A percentile compares a stretch with the other conserved stretches of the same genome.
phyloP scores from a whole-genome alignment of 495 filamentous ascomycete genomes.

The Podospora bellae-mahoneyi region DNA sequence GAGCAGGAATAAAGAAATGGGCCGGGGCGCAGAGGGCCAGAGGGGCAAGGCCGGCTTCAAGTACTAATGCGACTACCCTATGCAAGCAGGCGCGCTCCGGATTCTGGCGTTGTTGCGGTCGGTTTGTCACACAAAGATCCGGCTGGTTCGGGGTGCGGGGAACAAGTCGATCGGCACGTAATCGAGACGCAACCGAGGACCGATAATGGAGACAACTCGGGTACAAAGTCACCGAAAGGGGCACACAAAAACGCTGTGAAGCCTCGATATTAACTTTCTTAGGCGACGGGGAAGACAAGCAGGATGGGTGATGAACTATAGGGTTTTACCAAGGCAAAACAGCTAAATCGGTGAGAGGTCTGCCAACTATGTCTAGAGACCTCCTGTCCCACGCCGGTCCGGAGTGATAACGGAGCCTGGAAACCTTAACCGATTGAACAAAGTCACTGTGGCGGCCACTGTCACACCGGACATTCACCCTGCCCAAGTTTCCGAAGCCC shows the following conservation, averaged over 20 bases:
- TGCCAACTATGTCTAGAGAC: neutral
- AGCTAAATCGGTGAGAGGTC: neutral
- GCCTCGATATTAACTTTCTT: neutral
- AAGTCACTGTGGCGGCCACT: neutral
- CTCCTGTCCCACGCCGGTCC: neutral
- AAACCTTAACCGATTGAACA: neutral
- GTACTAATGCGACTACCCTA: neutral
- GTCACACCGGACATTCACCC: neutral
- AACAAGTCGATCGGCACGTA: constrained; percentile 20
- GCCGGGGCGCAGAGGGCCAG: constrained; percentile 1
- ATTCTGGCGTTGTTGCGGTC: neutral
- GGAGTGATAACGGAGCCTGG: neutral
- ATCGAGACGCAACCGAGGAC: constrained; percentile 26
- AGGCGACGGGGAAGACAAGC: neutral
- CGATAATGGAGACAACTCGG: constrained; percentile 13
- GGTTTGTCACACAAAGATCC: constrained; percentile 2
- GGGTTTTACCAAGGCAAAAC: neutral
- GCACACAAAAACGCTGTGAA: neutral
- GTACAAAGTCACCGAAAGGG: neutral
- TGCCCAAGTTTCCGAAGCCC: neutral
- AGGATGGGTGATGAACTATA: neutral
- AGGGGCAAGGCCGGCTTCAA: neutral
- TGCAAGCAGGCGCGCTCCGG: constrained; percentile 1
- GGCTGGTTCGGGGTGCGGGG: constrained; percentile 20
- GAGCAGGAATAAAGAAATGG: neutral